phyloP scores from a whole-genome alignment of 106 monocot genomes.

The Dendrobium chrysotoxum region DNA sequence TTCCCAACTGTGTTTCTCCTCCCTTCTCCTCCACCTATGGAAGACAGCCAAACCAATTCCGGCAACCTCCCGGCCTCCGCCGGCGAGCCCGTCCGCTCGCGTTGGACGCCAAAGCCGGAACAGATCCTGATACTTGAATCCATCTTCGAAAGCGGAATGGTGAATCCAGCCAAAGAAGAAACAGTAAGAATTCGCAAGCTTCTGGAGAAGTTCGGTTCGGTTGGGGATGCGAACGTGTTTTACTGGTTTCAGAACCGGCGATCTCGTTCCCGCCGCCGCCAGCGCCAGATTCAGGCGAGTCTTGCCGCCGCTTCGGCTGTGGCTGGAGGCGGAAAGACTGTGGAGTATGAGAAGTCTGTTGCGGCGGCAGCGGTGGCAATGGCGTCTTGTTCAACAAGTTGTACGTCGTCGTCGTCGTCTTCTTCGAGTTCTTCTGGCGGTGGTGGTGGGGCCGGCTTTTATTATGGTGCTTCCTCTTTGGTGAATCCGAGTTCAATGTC shows the following conservation, averaged over 20 bases:
- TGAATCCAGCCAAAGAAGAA: slow-evolving; percentile 95
- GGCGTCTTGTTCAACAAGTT: slow-evolving; percentile 2
- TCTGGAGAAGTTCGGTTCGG: slow-evolving; percentile 80
- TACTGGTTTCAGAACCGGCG: slow-evolving; percentile 99
- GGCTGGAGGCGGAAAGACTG: not conserved
- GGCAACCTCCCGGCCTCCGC: not conserved
- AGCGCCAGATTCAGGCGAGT: slow-evolving; percentile 76
- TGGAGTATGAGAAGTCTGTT: not conserved
- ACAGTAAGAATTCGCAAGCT: slow-evolving; percentile 76
- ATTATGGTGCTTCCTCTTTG: not conserved
- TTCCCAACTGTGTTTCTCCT: too few relatives aligned
- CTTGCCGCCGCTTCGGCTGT: slow-evolving; percentile 10
- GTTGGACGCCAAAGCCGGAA: slow-evolving; percentile 97
- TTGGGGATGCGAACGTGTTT: slow-evolving; percentile 97
- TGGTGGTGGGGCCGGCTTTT: not conserved
- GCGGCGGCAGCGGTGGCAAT: slow-evolving; percentile 10
- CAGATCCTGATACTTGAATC: slow-evolving; percentile 96
- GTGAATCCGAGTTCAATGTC: slow-evolving; percentile 8
- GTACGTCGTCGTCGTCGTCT: not conserved
- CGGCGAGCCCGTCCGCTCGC: slow-evolving; percentile 60
- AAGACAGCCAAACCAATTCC: not conserved
- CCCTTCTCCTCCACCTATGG: not conserved
- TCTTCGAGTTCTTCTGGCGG: not conserved
- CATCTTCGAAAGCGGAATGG: slow-evolving; percentile 98
- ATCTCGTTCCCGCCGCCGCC: slow-evolving; percentile 79